Evolutionary conservation across 148 eudicot species (phyloP).

Genomic region (Nepenthes mirabilis): DNA sequence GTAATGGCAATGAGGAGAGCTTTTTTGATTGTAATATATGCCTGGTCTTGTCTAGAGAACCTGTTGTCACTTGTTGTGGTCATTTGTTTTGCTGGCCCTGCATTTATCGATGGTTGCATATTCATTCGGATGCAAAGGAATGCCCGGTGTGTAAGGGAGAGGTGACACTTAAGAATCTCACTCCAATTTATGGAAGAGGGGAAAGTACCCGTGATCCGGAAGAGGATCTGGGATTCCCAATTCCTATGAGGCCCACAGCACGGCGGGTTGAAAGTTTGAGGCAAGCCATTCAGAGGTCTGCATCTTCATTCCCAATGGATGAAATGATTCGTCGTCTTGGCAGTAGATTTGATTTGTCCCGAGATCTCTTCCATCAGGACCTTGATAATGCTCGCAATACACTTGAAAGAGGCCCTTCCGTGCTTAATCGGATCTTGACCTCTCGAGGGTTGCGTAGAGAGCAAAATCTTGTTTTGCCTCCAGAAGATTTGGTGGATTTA

Average conservation of each 20-base stretch:
- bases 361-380: constrained; percentile 34
- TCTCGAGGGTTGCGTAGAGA: constrained; percentile 64
- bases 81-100: constrained; percentile 99
- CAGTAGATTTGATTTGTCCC: constrained; percentile 48
- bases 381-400: constrained; percentile 28
- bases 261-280: constrained; percentile 78
- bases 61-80: constrained; percentile 94
- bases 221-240: constrained; percentile 36
- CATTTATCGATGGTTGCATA: constrained; percentile 72
- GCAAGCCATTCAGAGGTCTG: constrained; percentile 65
- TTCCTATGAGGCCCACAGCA: constrained; percentile 69
- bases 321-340: constrained; percentile 91
- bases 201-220: constrained; percentile 20
- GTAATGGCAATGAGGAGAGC: constrained; percentile 35
- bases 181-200: constrained; percentile 85
- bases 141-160: constrained; percentile 97
- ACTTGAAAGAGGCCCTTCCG: constrained; percentile 35
- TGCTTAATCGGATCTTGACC: constrained; percentile 48
- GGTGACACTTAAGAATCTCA: constrained; percentile 59
- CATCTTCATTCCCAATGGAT: constrained; percentile 61
- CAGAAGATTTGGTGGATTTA: constrained; percentile 47
- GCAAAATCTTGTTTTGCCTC: constrained; percentile 20
- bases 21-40: constrained; percentile 93
- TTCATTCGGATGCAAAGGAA: constrained; percentile 75
- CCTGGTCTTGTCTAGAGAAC: constrained; percentile 79